Percentiles rank a stretch among this genome's conserved stretches.
Evolutionary conservation across 2,329 filamentous ascomycete species (phyloP).

Genomic region (Ambrosiella cleistominuta): DNA sequence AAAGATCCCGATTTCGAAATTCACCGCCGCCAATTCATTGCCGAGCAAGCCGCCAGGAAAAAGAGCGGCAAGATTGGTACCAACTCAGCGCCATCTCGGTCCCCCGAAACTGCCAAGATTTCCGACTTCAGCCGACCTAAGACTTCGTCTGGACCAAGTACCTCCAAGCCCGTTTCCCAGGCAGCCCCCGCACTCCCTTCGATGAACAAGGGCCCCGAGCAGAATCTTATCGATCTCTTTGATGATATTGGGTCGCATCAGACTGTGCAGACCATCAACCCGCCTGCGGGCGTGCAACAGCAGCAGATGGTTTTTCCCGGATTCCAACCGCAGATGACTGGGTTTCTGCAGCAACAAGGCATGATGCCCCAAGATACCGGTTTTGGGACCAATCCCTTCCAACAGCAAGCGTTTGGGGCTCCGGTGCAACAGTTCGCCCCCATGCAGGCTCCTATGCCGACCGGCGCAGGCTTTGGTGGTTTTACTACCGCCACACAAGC

Average conservation of each 20-base stretch:
- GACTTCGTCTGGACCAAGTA: conserved; percentile 18
- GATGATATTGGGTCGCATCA: conserved; percentile 84
- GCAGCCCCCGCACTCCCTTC: conserved; percentile 19
- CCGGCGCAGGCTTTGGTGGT: conserved; percentile 12
- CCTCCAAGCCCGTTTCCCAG: neutral
- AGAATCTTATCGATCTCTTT: conserved; percentile 86
- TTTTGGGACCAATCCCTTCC: conserved; percentile 17
- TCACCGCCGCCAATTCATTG: conserved; percentile 78
- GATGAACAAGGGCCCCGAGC: conserved; percentile 41
- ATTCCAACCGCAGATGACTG: conserved; percentile 25
- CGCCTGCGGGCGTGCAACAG: conserved; percentile 17
- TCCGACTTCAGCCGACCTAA: conserved; percentile 18
- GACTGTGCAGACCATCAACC: conserved; percentile 31
- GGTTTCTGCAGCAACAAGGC: conserved; percentile 16
- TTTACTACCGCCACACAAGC: conserved; percentile 17
- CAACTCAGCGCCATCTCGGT: conserved; percentile 16
- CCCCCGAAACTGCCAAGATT: conserved; percentile 20
- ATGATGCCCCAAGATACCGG: conserved; percentile 15
- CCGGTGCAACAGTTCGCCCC: conserved; percentile 13
- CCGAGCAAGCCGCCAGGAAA: conserved; percentile 61
- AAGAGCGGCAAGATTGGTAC: conserved; percentile 22
- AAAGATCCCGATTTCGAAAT: conserved; percentile 90
- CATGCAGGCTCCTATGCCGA: conserved; percentile 15
- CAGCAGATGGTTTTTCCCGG: conserved; percentile 19
- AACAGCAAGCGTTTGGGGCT: conserved; percentile 7